Evolutionary conservation across 2,329 filamentous ascomycete genomes (phyloP).

Genomic region (Leptographium flavum): DNA sequence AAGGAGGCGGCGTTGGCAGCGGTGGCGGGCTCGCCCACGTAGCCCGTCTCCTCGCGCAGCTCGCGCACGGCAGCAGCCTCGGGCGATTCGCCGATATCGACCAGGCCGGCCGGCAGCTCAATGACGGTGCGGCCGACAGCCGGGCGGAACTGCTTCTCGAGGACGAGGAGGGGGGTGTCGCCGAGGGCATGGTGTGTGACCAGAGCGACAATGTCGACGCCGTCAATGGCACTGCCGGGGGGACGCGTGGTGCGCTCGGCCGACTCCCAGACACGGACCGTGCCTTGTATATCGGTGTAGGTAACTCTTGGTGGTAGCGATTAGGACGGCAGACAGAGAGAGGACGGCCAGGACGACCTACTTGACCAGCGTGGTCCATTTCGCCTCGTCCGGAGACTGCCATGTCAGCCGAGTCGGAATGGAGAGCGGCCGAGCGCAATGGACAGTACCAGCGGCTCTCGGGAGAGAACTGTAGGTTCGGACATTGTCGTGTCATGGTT

Average conservation of each 20-base stretch:
- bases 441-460: neutral
- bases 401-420: neutral
- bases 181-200: slow-evolving; percentile 33
- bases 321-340: neutral
- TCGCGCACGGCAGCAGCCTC: slow-evolving; percentile 50
- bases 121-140: slow-evolving; percentile 45
- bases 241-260: slow-evolving; percentile 52
- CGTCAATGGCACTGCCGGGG: slow-evolving; percentile 46
- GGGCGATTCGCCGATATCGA: slow-evolving; percentile 46
- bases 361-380: slow-evolving; percentile 47
- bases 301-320: slow-evolving; percentile 26
- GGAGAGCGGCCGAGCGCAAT: too few relatives aligned
- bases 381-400: slow-evolving; percentile 36
- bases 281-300: slow-evolving; percentile 49
- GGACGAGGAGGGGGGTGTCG: slow-evolving; percentile 24
- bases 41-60: slow-evolving; percentile 53
- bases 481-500: neutral
- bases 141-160: slow-evolving; percentile 55
- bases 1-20: neutral
- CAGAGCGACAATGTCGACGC: slow-evolving; percentile 59
- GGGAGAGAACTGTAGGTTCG: neutral
- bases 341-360: slow-evolving; percentile 17
- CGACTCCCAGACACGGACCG: slow-evolving; percentile 53
- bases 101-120: slow-evolving; percentile 49
- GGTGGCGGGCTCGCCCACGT: slow-evolving; percentile 36